These are phyloP conservation scores for Colletotrichum navitas DNA, from an alignment of 2,329 filamentous ascomycete species.

Conservation along the genomic window DNA sequence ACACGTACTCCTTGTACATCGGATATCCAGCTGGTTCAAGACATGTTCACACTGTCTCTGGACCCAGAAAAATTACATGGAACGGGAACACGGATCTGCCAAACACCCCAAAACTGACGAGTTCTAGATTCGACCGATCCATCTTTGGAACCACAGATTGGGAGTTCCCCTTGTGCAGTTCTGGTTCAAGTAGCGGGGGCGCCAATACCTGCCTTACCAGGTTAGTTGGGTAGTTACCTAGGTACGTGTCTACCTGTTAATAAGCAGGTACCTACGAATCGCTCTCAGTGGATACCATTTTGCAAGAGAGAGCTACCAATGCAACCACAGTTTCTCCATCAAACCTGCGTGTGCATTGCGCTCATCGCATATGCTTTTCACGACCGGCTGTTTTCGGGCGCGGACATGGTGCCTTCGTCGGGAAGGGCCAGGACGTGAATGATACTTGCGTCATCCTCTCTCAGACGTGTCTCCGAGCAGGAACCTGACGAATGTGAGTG, in stretches of 20 bases:
- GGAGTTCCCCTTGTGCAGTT: conserved; percentile 6
- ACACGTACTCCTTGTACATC: no score
- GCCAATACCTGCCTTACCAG: conserved; percentile 5
- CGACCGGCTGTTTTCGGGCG: background rate
- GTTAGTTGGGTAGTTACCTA: background rate
- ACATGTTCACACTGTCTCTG: background rate
- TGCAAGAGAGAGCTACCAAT: background rate
- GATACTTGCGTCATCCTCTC: background rate
- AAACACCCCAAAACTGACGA: conserved; percentile 5
- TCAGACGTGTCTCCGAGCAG: conserved; percentile 7
- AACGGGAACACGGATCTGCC: conserved; percentile 21
- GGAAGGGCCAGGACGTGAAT: background rate
- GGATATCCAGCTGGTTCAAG: background rate
- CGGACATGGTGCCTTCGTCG: background rate
- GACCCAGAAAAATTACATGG: conserved; percentile 13
- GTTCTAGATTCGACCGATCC: conserved; percentile 21
- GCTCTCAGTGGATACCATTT: background rate
- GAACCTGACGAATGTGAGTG: background rate
- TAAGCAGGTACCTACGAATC: no score
- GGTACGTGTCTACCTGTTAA: background rate
- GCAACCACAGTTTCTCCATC: background rate
- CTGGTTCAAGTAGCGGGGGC: conserved; percentile 29
- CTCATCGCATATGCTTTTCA: background rate
- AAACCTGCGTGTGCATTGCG: background rate
- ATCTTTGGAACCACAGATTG: conserved; percentile 23